phyloP scores from a whole-genome alignment of 225 moss, liverwort and hornwort species.

The Sphagnum contortum region DNA sequence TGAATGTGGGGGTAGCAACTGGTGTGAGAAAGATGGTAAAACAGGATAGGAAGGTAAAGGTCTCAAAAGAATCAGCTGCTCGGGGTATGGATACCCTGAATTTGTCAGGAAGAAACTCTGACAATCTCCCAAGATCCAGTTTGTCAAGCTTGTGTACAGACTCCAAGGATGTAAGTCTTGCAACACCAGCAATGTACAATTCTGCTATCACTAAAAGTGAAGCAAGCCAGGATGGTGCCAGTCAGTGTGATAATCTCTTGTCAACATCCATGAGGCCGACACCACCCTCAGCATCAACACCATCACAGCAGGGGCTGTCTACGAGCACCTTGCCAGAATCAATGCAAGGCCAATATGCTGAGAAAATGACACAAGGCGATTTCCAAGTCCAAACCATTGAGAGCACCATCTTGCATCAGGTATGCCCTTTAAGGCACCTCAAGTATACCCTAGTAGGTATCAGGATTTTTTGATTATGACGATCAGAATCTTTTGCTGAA shows the following conservation, averaged over 20 bases:
- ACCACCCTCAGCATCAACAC: slow-evolving; percentile 9
- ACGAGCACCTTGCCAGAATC: not conserved
- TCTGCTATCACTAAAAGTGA: no score
- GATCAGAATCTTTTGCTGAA: not conserved
- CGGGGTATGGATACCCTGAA: not conserved
- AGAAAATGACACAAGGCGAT: slow-evolving; percentile 1
- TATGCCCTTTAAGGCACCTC: not conserved
- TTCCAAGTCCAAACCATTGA: slow-evolving; percentile 13
- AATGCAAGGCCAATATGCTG: slow-evolving; percentile 3
- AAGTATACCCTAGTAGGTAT: not conserved
- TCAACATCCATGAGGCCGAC: not conserved
- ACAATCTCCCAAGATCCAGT: no score
- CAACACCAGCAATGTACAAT: no score
- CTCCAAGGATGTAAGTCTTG: no score
- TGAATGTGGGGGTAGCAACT: slow-evolving; percentile 2
- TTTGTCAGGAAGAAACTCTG: no score
- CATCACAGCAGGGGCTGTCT: not conserved
- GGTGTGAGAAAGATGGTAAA: slow-evolving; percentile 4
- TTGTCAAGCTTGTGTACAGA: no score
- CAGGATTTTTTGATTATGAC: not conserved
- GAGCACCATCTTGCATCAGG: slow-evolving; percentile 7
- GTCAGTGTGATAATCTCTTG: not conserved
- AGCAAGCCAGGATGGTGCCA: no score
- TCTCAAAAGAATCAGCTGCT: not conserved
- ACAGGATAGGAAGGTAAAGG: not conserved